Base-by-base conservation (phyloP, 768 basidiomycete species). In the Auricularia sp. region DNA sequence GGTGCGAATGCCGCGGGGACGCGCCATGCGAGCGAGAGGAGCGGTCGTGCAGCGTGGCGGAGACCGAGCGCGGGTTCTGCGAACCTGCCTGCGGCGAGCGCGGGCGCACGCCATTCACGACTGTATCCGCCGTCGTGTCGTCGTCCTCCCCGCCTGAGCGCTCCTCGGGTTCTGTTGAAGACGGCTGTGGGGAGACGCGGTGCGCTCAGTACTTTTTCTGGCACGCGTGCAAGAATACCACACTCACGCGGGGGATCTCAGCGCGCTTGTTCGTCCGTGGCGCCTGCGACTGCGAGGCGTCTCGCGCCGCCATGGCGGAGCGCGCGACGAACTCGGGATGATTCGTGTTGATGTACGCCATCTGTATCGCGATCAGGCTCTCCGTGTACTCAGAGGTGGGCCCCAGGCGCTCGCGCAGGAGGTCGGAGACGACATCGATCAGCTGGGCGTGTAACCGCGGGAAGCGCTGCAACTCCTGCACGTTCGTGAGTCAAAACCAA, bases 271-370 rank as follows among this genome's bases (percentile, higher is more conserved):
- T 79, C 78, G 69, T 75, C 80, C 56, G 82, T 78, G 33, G 71
- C 69, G 74, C 79, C 71, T 33, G 73, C 66, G 18, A 74, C 72
- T 68, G 67, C 39, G 51, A 42, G 34, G 34, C 39, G 7, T 62
- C 60, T 3, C 59, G 47, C 21, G 85, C 80, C 65, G 84, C 83
- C 10, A 79, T 72, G 53, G 88, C 84, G 42, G 90, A 90, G 10
- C 90, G 89, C 21, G 88, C 80, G 64, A 95, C 87, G 75, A 98
- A 98, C 36, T 91, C 84, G 5, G 97, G 97, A 73, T 99, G 97
- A 74, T 98, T 98, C 64, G 95, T 98, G 74, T 99, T 99, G 81
- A 99, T 98, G 73, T 99, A 99, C 11, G 97, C 95, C 1, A 93
- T 93, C 75, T 99, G 97, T 61, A 99, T 99, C 70, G 88, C 86